Conservation (phyloP, 306 rosid species). For the Phaseolus lunatus region DNA sequence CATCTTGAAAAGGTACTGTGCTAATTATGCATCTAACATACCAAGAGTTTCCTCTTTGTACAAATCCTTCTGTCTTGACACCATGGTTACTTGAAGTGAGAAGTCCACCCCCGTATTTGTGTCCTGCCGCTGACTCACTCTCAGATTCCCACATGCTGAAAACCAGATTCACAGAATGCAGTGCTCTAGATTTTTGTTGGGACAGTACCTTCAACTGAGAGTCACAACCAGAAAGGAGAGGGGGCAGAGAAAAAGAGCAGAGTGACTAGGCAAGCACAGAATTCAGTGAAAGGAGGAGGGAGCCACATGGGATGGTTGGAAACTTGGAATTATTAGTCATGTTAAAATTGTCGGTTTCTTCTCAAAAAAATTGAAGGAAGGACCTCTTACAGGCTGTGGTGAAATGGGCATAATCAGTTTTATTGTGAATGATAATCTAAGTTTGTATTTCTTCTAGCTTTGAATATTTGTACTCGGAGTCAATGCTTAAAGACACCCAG, state of each 20-base stretch:
- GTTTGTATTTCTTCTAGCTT: constrained; percentile 41
- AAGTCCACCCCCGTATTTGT: constrained; percentile 73
- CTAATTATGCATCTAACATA: constrained; percentile 49
- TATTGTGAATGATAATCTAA: constrained; percentile 50
- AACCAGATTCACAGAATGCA: constrained; percentile 42
- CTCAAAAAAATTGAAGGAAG: constrained; percentile 39
- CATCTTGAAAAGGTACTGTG: constrained; percentile 7
- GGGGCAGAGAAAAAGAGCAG: constrained; percentile 33
- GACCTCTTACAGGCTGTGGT: constrained; percentile 74
- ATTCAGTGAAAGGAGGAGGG: constrained; percentile 38
- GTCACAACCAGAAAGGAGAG: constrained; percentile 23
- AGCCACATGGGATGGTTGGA: constrained; percentile 81
- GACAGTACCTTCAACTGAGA: constrained; percentile 48
- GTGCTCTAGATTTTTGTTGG: constrained; percentile 36
- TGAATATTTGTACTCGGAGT: constrained; percentile 26
- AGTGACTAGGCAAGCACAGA: constrained; percentile 22
- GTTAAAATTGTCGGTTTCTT: constrained; percentile 66
- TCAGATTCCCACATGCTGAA: constrained; percentile 97
- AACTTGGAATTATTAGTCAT: constrained; percentile 53
- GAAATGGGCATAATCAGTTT: constrained; percentile 66
- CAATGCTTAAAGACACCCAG: constrained; percentile 43
- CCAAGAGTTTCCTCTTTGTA: constrained; percentile 87
- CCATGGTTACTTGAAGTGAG: constrained; percentile 69
- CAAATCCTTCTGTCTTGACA: constrained; percentile 89
- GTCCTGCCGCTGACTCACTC: constrained; percentile 60